Percentiles rank a stretch among this genome's conserved stretches.
Conservation (phyloP, 140 eudicot genomes). For the Senecio squalidus region DNA sequence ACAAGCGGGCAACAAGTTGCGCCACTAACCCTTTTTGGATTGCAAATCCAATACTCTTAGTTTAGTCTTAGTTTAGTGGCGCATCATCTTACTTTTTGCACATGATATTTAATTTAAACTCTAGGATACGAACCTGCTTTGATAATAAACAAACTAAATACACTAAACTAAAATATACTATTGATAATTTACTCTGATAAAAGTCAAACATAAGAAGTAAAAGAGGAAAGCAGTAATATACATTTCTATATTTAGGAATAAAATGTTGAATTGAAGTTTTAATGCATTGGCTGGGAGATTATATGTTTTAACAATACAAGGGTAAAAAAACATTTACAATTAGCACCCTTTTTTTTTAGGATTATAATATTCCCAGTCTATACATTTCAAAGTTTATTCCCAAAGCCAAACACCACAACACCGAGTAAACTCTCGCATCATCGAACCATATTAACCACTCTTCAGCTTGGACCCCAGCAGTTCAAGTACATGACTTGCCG, state of each 20-base stretch:
- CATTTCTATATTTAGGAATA: not conserved
- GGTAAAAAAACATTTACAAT: not conserved
- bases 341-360: not conserved
- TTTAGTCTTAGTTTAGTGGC: too few relatives aligned
- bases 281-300: not conserved
- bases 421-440: not conserved
- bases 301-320: not conserved
- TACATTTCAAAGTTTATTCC: not conserved
- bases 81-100: too few relatives aligned
- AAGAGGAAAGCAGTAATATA: too few relatives aligned
- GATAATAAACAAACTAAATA: too few relatives aligned
- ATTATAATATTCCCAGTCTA: not conserved
- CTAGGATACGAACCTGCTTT: too few relatives aligned
- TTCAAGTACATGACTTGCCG: conserved; percentile 62
- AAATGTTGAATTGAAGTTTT: not conserved
- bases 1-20: too few relatives aligned
- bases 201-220: too few relatives aligned
- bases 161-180: too few relatives aligned
- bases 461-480: conserved; percentile 65
- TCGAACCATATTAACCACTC: not conserved
- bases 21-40: too few relatives aligned
- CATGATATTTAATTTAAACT: too few relatives aligned
- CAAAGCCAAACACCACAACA: not conserved
- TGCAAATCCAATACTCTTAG: too few relatives aligned
- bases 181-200: too few relatives aligned